Evolutionary conservation across 225 moss, liverwort and hornwort genomes (phyloP), one percentile per base, ranked within the genome.

Genomic region (Ulota crispa): DNA sequence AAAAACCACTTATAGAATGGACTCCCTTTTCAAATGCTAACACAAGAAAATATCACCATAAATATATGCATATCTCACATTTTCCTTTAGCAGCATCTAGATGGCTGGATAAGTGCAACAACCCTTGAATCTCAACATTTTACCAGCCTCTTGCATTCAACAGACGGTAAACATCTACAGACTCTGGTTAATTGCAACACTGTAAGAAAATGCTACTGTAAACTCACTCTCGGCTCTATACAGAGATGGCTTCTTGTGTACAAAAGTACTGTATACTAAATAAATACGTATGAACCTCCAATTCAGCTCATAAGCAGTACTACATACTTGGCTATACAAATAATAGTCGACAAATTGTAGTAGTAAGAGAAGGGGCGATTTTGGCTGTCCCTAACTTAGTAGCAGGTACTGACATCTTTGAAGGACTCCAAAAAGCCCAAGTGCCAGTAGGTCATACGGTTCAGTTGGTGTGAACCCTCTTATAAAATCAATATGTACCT

Each of bases 271-370:
- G 39, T 18, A 8, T 41, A 23, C 2, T 37, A 2, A 61, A 84
- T 37, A 18, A 80, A 70, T 72, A 50, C 24, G 75, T 23, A 56
- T 64, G 37, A 14, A 70, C 45, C 27, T 64, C 27, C 50, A 30
- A 21, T 19, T 67, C 26, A 59, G 30, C 76, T 64, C 47, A 30
- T 42, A 52, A 71, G 14, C 5, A 70, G 32, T 76, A 31, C 67
- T 50, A 75, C 64, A 59, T 28, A 70, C 26, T 52, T 82, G 70
- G 70, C 70, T 81, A 70, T 57, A 74, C 70, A 84, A 50, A 74
- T 39, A 28, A 42, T 52, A 79, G 59, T 87, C 87, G 82, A 66
- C 87, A 75, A 70, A 82, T 87, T 82, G 65, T 60, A 21, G 26
- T 63, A 31, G 68, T 37, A 21, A 76, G 70, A 26, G n/a, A 47